These are phyloP conservation scores for Colletotrichum endophyticum DNA, from an alignment of 2,329 filamentous ascomycete genomes.

Conservation along the genomic window DNA sequence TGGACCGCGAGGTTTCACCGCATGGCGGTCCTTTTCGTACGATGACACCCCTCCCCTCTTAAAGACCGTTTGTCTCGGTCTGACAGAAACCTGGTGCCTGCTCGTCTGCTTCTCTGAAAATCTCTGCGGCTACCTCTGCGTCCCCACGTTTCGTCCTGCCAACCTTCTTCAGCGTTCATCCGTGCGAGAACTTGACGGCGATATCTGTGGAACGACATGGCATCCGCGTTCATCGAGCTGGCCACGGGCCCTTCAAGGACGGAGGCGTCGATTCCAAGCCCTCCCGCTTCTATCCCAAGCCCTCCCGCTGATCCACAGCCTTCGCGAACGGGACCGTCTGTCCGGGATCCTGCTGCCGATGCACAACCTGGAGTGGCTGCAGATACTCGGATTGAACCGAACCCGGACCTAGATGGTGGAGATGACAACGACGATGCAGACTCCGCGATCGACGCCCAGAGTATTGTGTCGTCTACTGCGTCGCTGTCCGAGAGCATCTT, in stretches of 20 bases:
- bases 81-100: background rate
- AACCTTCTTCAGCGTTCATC: background rate
- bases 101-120: background rate
- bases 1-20: background rate
- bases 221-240: background rate
- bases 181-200: background rate
- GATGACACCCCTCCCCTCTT: background rate
- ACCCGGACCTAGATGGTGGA: slow-evolving; percentile 1
- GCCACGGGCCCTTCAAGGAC: background rate
- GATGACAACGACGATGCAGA: slow-evolving; percentile 27
- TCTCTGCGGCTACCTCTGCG: background rate
- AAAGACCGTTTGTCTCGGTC: background rate
- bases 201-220: background rate
- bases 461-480: slow-evolving; percentile 27
- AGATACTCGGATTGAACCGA: background rate
- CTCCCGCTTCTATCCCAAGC: background rate
- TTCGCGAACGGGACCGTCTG: background rate
- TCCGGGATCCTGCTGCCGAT: background rate
- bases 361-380: background rate
- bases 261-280: background rate
- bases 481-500: slow-evolving; percentile 37
- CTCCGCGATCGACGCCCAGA: slow-evolving; percentile 27
- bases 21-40: background rate
- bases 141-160: background rate
- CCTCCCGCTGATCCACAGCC: background rate